A percentile compares a stretch with the other conserved stretches of the same genome.
Evolutionary conservation across 2,329 filamentous ascomycete species (phyloP).

Genomic region (Graphilbum ipis-grandicollis): DNA sequence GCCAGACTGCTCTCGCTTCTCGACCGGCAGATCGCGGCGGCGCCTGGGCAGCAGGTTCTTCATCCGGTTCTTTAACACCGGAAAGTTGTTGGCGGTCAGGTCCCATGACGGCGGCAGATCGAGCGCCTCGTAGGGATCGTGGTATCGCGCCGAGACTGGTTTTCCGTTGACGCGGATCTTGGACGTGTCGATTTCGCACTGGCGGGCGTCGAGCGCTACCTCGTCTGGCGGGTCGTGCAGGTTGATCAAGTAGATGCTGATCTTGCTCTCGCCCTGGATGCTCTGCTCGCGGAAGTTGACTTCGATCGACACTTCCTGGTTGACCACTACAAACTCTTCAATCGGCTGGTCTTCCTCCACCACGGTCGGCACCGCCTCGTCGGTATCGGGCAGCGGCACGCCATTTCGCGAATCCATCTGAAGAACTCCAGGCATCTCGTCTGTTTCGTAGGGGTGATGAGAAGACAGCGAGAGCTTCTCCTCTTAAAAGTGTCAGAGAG

Average conservation of each 20-base stretch:
- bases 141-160: conserved; percentile 26
- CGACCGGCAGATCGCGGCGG: conserved; percentile 34
- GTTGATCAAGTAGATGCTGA: conserved; percentile 53
- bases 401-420: conserved; percentile 6
- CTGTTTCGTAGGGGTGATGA: neutral
- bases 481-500: too few species aligned
- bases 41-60: conserved; percentile 32
- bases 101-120: conserved; percentile 42
- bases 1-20: conserved; percentile 35
- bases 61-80: conserved; percentile 52
- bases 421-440: conserved; percentile 12
- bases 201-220: conserved; percentile 42
- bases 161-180: conserved; percentile 34
- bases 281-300: conserved; percentile 65
- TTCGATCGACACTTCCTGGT: conserved; percentile 80
- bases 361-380: conserved; percentile 3
- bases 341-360: conserved; percentile 5
- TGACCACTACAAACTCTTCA: conserved; percentile 38
- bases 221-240: conserved; percentile 35
- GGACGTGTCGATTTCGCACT: conserved; percentile 38
- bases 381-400: neutral
- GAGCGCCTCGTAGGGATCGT: conserved; percentile 51
- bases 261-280: conserved; percentile 63
- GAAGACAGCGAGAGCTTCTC: neutral
- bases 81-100: conserved; percentile 57